phyloP scores from a whole-genome alignment of 2,329 filamentous ascomycete species.

The Xylariaceae sp. region DNA sequence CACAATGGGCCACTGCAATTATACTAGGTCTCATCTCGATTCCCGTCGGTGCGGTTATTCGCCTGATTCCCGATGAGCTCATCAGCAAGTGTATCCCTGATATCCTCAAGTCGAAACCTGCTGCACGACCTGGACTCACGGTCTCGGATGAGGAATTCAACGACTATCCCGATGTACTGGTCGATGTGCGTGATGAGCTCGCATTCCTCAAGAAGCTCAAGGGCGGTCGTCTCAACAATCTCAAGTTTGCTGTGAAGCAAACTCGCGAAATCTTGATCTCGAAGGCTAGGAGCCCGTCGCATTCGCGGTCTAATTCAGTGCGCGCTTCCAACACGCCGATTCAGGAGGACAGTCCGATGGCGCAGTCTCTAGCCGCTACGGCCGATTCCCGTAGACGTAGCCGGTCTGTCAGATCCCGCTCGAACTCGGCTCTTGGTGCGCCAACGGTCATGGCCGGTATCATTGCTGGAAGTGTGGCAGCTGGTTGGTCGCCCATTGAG shows the following conservation, averaged over 20 bases:
- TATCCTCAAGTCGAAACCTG: constrained; percentile 46
- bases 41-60: constrained; percentile 73
- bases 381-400: constrained; percentile 61
- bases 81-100: constrained; percentile 49
- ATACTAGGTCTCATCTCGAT: constrained; percentile 80
- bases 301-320: constrained; percentile 60
- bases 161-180: constrained; percentile 65
- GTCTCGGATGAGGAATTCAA: constrained; percentile 64
- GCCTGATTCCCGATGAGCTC: constrained; percentile 72
- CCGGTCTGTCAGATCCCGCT: constrained; percentile 59
- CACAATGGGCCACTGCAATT: constrained; percentile 84
- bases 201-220: constrained; percentile 75
- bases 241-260: constrained; percentile 73
- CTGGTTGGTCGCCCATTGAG: constrained; percentile 69
- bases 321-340: constrained; percentile 58
- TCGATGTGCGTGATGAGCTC: constrained; percentile 74
- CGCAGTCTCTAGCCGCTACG: constrained; percentile 45
- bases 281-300: constrained; percentile 57
- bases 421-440: constrained; percentile 67
- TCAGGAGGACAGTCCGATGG: constrained; percentile 48
- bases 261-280: constrained; percentile 63
- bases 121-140: constrained; percentile 49
- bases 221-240: constrained; percentile 73
- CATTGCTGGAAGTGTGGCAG: constrained; percentile 69
- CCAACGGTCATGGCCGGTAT: constrained; percentile 80